Percentiles rank a stretch among this genome's conserved stretches.
Evolutionary conservation across 306 rosid species (phyloP).

Genomic region (Quercus glauca): DNA sequence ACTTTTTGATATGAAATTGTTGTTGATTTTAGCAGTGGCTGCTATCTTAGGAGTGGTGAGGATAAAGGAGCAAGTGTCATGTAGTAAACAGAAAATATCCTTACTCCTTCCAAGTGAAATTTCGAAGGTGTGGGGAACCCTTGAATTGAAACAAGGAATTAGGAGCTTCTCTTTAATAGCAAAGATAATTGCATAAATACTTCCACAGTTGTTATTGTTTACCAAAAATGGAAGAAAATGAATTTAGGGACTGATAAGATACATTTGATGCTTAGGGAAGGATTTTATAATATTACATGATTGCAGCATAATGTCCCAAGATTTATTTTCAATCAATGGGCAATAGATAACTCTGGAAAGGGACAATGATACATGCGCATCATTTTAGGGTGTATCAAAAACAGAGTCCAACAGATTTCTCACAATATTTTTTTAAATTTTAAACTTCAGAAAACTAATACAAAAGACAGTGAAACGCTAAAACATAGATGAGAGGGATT

Average conservation of each 20-base stretch:
- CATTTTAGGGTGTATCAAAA: too few species aligned
- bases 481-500: neutral
- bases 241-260: neutral
- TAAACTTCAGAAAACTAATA: neutral
- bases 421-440: neutral
- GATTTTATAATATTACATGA: neutral
- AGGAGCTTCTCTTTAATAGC: too few species aligned
- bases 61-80: neutral
- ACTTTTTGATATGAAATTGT: too few species aligned
- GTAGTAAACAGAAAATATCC: neutral
- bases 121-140: neutral
- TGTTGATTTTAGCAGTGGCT: neutral
- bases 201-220: neutral
- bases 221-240: neutral
- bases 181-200: neutral
- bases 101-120: neutral
- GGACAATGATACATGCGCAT: neutral
- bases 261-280: neutral
- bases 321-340: neutral
- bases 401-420: neutral
- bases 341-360: neutral
- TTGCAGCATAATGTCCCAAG: neutral
- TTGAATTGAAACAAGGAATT: neutral
- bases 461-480: neutral
- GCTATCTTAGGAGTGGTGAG: neutral